These are phyloP conservation scores for Serpula lacrymans DNA, from an alignment of 768 basidiomycete species.

Conservation along the genomic window DNA sequence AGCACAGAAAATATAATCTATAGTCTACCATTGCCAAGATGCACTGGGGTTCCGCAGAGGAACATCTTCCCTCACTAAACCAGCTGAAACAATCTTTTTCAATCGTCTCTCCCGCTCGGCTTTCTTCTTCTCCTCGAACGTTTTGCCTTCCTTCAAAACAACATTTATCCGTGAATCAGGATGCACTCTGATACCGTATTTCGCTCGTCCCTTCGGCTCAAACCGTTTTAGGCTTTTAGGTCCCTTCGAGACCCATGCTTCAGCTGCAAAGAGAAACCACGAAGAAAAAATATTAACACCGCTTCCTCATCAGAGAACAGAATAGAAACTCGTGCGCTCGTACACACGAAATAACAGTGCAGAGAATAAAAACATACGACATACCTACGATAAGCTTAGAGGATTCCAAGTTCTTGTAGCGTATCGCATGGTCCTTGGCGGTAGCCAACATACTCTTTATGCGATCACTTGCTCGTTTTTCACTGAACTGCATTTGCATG, in stretches of 20 bases:
- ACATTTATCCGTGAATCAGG: constrained; percentile 74
- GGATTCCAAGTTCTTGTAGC: constrained; percentile 71
- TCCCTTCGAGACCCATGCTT: constrained; percentile 94
- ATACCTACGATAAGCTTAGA: constrained; percentile 77
- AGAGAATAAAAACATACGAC: constrained; percentile 27
- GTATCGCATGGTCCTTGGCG: constrained; percentile 80
- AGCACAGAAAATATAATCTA: constrained; percentile 10
- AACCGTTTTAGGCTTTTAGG: constrained; percentile 56
- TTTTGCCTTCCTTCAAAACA: constrained; percentile 78
- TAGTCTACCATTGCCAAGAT: constrained; percentile 75
- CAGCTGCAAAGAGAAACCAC: constrained; percentile 56
- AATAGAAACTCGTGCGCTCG: background rate
- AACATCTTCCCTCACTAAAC: constrained; percentile 72
- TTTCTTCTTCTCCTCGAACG: constrained; percentile 60
- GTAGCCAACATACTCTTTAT: constrained; percentile 87
- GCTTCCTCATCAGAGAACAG: background rate
- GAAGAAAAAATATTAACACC: constrained; percentile 4
- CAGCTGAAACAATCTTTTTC: constrained; percentile 75
- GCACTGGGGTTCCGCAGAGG: constrained; percentile 73
- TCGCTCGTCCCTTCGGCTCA: constrained; percentile 83
- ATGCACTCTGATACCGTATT: constrained; percentile 72
- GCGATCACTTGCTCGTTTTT: constrained; percentile 83
- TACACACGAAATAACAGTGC: background rate
- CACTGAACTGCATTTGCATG: constrained; percentile 93
- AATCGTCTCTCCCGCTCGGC: constrained; percentile 65